phyloP scores from a whole-genome alignment of 2,329 filamentous ascomycete genomes.

The Sporothrix globosa region DNA sequence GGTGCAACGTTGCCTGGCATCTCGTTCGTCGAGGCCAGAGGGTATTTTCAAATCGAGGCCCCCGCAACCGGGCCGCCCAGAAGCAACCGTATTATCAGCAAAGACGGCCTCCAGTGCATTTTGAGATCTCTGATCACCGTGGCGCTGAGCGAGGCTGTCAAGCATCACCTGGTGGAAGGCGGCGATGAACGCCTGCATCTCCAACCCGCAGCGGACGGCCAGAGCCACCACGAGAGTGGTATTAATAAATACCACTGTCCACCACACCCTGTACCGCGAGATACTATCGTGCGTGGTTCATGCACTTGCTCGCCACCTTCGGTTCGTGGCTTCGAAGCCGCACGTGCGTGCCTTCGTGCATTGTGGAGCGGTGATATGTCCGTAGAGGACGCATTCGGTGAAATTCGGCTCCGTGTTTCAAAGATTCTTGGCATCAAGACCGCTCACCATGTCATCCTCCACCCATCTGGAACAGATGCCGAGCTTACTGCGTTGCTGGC shows the following conservation, averaged over 20 bases:
- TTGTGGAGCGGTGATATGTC: slow-evolving; percentile 15
- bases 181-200: slow-evolving; percentile 31
- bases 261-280: background rate
- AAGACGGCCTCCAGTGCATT: background rate
- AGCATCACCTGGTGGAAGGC: slow-evolving; percentile 28
- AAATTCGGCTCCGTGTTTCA: slow-evolving; percentile 20
- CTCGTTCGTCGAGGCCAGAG: slow-evolving; percentile 25
- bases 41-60: slow-evolving; percentile 12
- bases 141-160: slow-evolving; percentile 28
- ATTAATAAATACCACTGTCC: slow-evolving; percentile 30
- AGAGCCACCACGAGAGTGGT: background rate
- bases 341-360: background rate
- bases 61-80: background rate
- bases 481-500: slow-evolving; percentile 30
- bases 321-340: slow-evolving; percentile 20
- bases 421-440: slow-evolving; percentile 13
- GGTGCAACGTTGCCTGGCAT: slow-evolving; percentile 20
- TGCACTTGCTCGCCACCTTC: slow-evolving; percentile 32
- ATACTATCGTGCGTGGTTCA: slow-evolving; percentile 25
- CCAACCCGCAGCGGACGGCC: background rate
- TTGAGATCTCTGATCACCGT: slow-evolving; percentile 7
- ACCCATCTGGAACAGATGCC: slow-evolving; percentile 31
- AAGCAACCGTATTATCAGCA: background rate
- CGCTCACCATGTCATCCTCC: slow-evolving; percentile 26
- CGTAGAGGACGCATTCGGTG: slow-evolving; percentile 14